Percentiles rank a stretch among this genome's conserved stretches.
These are phyloP conservation scores for Fennellomyces sp. DNA, from an alignment of 371 early-diverging fungal species.

Conservation along the genomic window DNA sequence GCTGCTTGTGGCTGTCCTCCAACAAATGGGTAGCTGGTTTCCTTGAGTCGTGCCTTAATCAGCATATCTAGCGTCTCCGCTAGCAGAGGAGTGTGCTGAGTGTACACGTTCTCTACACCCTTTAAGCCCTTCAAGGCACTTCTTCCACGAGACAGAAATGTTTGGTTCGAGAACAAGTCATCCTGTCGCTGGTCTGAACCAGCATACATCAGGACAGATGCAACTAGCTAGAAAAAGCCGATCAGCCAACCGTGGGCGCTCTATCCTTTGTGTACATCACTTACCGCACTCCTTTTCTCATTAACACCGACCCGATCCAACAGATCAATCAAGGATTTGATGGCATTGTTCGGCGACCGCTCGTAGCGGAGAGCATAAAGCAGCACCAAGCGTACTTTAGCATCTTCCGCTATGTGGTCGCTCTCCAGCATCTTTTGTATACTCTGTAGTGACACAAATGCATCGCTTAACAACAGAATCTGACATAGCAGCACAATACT, in stretches of 20 bases:
- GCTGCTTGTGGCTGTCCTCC: slow-evolving; percentile 44
- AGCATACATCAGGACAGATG: slow-evolving; percentile 77
- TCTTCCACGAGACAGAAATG: slow-evolving; percentile 80
- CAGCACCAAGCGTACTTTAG: slow-evolving; percentile 80
- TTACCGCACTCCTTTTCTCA: slow-evolving; percentile 73
- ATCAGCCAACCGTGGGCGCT: neutral
- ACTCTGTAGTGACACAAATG: slow-evolving; percentile 28
- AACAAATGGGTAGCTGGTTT: slow-evolving; percentile 78
- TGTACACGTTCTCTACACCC: slow-evolving; percentile 98
- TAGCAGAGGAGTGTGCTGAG: slow-evolving; percentile 91
- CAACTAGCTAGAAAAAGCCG: slow-evolving; percentile 54
- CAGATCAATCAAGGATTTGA: slow-evolving; percentile 65
- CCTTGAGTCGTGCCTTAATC: slow-evolving; percentile 81
- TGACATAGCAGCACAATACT: neutral
- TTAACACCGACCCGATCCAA: slow-evolving; percentile 71
- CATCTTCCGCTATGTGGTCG: slow-evolving; percentile 67
- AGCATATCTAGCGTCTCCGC: slow-evolving; percentile 76
- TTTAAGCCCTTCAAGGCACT: slow-evolving; percentile 86
- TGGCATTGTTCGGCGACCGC: slow-evolving; percentile 71
- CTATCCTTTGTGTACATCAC: slow-evolving; percentile 11
- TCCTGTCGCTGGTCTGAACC: slow-evolving; percentile 85
- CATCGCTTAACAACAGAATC: neutral
- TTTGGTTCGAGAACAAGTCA: slow-evolving; percentile 86
- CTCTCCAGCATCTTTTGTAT: slow-evolving; percentile 72
- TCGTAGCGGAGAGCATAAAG: slow-evolving; percentile 93